Percentiles rank a stretch among this genome's conserved stretches.
These are phyloP conservation scores for Daldinia grandis DNA, from an alignment of 495 filamentous ascomycete genomes.

Conservation along the genomic window DNA sequence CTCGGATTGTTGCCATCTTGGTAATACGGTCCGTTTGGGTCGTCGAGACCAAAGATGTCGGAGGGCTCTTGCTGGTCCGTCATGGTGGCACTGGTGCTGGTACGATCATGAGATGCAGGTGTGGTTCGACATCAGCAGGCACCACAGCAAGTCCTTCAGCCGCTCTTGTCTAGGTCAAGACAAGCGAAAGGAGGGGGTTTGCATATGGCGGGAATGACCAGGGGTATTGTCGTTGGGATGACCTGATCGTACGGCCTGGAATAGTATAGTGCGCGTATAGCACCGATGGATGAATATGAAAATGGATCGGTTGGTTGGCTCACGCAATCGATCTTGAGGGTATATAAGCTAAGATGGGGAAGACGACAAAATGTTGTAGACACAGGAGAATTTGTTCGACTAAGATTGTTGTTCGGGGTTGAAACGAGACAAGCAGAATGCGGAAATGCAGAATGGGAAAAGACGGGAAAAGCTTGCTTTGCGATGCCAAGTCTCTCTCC, in stretches of 20 bases:
- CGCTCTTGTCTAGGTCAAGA: conserved; percentile 32
- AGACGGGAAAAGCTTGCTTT: conserved; percentile 39
- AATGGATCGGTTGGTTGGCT: conserved; percentile 31
- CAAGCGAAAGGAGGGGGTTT: conserved; percentile 43
- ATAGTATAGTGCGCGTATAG: conserved; percentile 38
- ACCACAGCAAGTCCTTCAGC: conserved; percentile 37
- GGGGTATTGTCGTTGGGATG: conserved; percentile 36
- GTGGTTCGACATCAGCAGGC: conserved; percentile 48
- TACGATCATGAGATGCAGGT: conserved; percentile 49
- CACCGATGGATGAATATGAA: conserved; percentile 35
- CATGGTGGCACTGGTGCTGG: conserved; percentile 44
- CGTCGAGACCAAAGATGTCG: conserved; percentile 47
- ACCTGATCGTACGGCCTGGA: conserved; percentile 40
- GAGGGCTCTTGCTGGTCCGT: conserved; percentile 44
- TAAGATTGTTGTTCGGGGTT: conserved; percentile 17
- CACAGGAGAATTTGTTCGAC: not conserved
- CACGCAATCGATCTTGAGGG: conserved; percentile 23
- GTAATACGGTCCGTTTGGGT: conserved; percentile 43
- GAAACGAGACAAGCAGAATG: conserved; percentile 15
- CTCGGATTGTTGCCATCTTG: conserved; percentile 39
- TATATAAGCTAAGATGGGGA: conserved; percentile 35
- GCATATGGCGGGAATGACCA: conserved; percentile 38
- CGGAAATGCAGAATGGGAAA: conserved; percentile 11
- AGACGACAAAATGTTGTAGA: conserved; percentile 15
- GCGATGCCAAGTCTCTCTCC: conserved; percentile 41